Evolutionary conservation across 2,329 filamentous ascomycete genomes (phyloP).

Genomic region (Apiospora malaysiana): DNA sequence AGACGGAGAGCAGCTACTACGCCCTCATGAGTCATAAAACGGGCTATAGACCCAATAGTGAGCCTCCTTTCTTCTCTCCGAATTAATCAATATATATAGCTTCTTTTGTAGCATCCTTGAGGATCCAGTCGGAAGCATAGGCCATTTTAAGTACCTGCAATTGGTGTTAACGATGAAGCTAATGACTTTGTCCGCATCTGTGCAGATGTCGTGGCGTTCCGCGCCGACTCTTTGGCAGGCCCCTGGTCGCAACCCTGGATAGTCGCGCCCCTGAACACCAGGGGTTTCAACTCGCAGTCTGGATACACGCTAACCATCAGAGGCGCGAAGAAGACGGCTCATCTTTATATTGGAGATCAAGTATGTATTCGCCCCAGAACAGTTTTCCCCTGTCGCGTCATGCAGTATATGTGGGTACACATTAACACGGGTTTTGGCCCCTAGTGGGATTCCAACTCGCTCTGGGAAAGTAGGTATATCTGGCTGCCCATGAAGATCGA

Average conservation of each 20-base stretch:
- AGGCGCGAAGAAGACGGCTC: conserved; percentile 54
- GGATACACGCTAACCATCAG: conserved; percentile 55
- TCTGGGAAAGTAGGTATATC: conserved; percentile 63
- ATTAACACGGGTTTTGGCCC: not conserved
- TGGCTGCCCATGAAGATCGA: conserved; percentile 61
- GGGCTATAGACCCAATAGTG: conserved; percentile 64
- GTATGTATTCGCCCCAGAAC: conserved; percentile 24
- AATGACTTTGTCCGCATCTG: not conserved
- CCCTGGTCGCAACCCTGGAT: conserved; percentile 62
- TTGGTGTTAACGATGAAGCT: not conserved
- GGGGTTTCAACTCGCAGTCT: conserved; percentile 59
- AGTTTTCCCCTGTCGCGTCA: not conserved
- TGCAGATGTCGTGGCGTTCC: conserved; percentile 58
- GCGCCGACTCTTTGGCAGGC: conserved; percentile 54
- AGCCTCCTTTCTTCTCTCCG: not conserved
- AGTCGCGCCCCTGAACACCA: conserved; percentile 55
- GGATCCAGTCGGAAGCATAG: not conserved
- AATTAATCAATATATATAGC: not conserved
- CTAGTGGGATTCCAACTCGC: conserved; percentile 58
- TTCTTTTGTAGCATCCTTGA: not conserved
- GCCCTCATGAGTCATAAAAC: conserved; percentile 69
- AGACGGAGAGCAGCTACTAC: conserved; percentile 65
- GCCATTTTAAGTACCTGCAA: not conserved
- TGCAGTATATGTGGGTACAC: not conserved
- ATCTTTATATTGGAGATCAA: conserved; percentile 57